phyloP scores from a whole-genome alignment of 106 monocot species.

The Xerophyta viscosa region DNA sequence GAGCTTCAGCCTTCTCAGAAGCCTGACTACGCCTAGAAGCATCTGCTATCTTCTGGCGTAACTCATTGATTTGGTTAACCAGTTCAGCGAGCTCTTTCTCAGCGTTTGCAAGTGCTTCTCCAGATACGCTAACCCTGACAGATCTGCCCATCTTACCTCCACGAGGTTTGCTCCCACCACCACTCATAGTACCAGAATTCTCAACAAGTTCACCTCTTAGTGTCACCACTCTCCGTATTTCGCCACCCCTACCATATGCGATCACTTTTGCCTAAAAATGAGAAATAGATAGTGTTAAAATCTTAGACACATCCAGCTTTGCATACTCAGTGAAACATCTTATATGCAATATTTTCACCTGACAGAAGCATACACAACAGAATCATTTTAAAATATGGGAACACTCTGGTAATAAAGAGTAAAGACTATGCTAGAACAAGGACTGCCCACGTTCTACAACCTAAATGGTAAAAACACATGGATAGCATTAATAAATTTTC shows the following conservation, averaged over 20 bases:
- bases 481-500: no score
- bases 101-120: constrained; percentile 56
- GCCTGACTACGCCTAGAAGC: constrained; percentile 42
- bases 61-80: constrained; percentile 44
- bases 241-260: constrained; percentile 59
- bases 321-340: no score
- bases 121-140: constrained; percentile 69
- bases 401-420: no score
- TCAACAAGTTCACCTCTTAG: constrained; percentile 84
- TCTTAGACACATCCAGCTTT: background rate
- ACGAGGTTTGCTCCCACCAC: constrained; percentile 76
- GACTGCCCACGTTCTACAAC: no score
- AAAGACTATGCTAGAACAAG: no score
- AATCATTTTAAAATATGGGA: no score
- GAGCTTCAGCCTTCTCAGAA: constrained; percentile 42
- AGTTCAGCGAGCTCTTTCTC: constrained; percentile 68
- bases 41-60: constrained; percentile 53
- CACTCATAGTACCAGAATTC: constrained; percentile 94
- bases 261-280: constrained; percentile 76
- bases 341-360: no score
- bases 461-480: no score
- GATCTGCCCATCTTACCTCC: constrained; percentile 98
- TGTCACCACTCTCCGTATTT: constrained; percentile 89
- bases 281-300: no score
- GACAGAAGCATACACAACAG: no score